Conservation (phyloP, 768 basidiomycete genomes). For the Rossbeevera mucosa region DNA sequence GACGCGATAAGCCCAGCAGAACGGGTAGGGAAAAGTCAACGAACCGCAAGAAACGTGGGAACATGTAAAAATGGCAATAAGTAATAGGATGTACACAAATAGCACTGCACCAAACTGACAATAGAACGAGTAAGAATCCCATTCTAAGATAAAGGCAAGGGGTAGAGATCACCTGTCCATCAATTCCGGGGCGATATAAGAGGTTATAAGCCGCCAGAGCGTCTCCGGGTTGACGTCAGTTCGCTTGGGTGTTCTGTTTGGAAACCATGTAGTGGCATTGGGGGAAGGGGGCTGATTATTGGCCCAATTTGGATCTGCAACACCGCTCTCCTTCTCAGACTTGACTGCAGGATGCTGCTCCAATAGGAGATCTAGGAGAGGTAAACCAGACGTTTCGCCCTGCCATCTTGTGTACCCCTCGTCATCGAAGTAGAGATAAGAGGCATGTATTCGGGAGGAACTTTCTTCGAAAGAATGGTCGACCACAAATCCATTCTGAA, state of each 20-base stretch:
- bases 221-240: conserved; percentile 84
- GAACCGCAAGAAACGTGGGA: conserved; percentile 77
- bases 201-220: conserved; percentile 83
- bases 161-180: conserved; percentile 77
- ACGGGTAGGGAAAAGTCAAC: conserved; percentile 19
- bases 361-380: conserved; percentile 77
- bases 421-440: conserved; percentile 83
- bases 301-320: conserved; percentile 27
- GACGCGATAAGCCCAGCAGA: conserved; percentile 14
- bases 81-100: conserved; percentile 90
- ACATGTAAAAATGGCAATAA: conserved; percentile 90
- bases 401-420: conserved; percentile 88
- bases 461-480: conserved; percentile 56
- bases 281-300: conserved; percentile 33
- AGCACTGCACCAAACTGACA: conserved; percentile 70
- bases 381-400: conserved; percentile 89
- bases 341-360: conserved; percentile 55
- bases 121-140: conserved; percentile 13
- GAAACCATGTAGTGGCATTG: conserved; percentile 64
- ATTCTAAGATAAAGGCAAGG: conserved; percentile 1
- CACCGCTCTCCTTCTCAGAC: conserved; percentile 28
- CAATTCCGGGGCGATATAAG: conserved; percentile 79
- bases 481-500: conserved; percentile 16
- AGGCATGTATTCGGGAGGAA: conserved; percentile 63
- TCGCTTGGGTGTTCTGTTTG: conserved; percentile 67